Evolutionary conservation across 352 stramenopile genomes (phyloP), one percentile per base, ranked within the genome.

Genomic region (Pythium pyrilobum): DNA sequence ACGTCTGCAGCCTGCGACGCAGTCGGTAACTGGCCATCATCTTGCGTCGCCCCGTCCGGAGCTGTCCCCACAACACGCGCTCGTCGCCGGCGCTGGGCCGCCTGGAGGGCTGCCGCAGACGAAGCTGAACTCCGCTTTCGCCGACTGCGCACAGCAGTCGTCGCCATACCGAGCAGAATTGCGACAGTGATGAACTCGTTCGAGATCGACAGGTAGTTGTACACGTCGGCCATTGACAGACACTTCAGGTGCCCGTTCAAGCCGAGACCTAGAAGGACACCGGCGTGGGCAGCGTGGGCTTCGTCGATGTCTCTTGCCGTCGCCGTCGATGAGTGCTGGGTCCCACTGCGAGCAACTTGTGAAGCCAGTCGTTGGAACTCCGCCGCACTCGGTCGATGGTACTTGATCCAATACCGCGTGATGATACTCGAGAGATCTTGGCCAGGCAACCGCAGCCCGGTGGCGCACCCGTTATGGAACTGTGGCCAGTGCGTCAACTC

Each of bases 391-490:
- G 95, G 95, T 12, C 85, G 83, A 70, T 99, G 98, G 63, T 98
- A 99, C 41, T 98, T 95, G 54, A 99, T 98, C 97, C 97, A 99
- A 37, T 97, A 97, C 15, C 96, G 78, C 39, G 94, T 98, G 16
- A 99, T 92, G 15, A 89, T 77, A 20, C 64, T 72, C 23, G 75
- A 83, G n/a, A 88, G 52, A 63, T 90, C 77, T 20, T 68, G 62
- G 0, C 65, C 62, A 43, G 81, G 71, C 12, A 99, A 74, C 5
- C 92, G 77, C 21, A 99, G 74, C 5, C 90, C 95, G n/a, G 94
- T 96, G 5, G 96, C 96, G 32, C 97, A 97, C 21, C 96, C 97
- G 63, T 99, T 99, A 68, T 99, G 96, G 71, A 99, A 99, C 59
- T 99, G 91, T 23, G 96, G 94, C 96, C 97, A 99, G 50, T 97